Conservation (phyloP, 2,329 filamentous ascomycete species). For the Curvularia verruculosa region DNA sequence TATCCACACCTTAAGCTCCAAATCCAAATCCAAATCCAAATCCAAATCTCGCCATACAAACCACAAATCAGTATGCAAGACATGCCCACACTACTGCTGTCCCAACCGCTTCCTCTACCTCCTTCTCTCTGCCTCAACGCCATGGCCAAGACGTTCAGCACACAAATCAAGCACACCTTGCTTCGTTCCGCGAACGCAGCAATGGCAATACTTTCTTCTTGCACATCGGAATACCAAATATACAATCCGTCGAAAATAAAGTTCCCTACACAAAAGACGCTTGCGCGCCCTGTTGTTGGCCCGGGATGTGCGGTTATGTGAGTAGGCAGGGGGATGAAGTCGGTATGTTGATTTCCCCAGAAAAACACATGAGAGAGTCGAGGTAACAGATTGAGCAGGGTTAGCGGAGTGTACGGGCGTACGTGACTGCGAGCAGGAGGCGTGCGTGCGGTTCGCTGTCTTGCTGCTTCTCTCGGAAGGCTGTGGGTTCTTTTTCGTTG, state of each 20-base stretch:
- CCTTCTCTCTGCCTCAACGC: background rate
- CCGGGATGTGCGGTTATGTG: background rate
- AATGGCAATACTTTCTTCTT: background rate
- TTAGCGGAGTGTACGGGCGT: background rate
- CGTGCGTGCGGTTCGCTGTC: no score
- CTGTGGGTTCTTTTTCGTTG: background rate
- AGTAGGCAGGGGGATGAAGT: background rate
- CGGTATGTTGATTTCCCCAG: background rate
- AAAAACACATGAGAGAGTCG: no score
- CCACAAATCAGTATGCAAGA: background rate
- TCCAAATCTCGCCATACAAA: background rate
- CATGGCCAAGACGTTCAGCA: background rate
- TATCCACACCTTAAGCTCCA: background rate
- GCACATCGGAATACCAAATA: no score
- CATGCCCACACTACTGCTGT: background rate
- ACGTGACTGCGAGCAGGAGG: background rate
- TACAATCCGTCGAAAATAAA: no score
- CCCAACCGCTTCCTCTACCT: background rate
- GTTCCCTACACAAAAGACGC: background rate
- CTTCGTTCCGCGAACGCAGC: background rate
- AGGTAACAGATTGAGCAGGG: background rate
- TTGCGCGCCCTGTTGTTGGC: background rate
- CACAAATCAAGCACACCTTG: background rate
- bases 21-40: background rate
- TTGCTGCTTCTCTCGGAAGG: no score